These are phyloP conservation scores for Talaromyces marneffei DNA, from an alignment of 2,329 filamentous ascomycete genomes.

Conservation along the genomic window DNA sequence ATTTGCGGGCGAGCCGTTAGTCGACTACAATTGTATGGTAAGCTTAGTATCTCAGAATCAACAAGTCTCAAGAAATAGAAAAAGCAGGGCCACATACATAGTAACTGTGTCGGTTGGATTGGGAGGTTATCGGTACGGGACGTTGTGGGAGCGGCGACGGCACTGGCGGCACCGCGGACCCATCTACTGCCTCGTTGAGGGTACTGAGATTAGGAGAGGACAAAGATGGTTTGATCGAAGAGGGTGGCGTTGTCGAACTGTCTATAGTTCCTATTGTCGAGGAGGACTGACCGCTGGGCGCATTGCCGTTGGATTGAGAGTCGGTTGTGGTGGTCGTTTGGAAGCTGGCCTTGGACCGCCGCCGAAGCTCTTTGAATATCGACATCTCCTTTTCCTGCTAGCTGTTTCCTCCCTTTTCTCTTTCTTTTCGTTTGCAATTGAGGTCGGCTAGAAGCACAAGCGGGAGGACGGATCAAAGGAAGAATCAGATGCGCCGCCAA, in stretches of 20 bases:
- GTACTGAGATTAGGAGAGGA: constrained; percentile 57
- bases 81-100: constrained; percentile 29
- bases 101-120: constrained; percentile 39
- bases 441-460: too few relatives aligned
- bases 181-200: constrained; percentile 36
- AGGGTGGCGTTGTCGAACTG: constrained; percentile 62
- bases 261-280: constrained; percentile 55
- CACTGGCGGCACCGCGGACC: constrained; percentile 22
- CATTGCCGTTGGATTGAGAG: constrained; percentile 51
- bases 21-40: constrained; percentile 25
- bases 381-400: constrained; percentile 36
- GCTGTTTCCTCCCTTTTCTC: background rate
- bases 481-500: background rate
- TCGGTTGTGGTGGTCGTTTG: constrained; percentile 48
- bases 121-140: constrained; percentile 37
- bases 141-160: constrained; percentile 42
- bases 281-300: constrained; percentile 58
- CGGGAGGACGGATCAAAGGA: background rate
- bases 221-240: constrained; percentile 61
- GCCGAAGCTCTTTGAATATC: constrained; percentile 70
- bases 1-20: constrained; percentile 30
- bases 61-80: background rate
- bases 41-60: background rate
- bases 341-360: constrained; percentile 70
- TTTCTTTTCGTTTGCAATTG: background rate